These are phyloP conservation scores for Dendryphion nanum DNA, from an alignment of 2,329 filamentous ascomycete species.

Conservation along the genomic window DNA sequence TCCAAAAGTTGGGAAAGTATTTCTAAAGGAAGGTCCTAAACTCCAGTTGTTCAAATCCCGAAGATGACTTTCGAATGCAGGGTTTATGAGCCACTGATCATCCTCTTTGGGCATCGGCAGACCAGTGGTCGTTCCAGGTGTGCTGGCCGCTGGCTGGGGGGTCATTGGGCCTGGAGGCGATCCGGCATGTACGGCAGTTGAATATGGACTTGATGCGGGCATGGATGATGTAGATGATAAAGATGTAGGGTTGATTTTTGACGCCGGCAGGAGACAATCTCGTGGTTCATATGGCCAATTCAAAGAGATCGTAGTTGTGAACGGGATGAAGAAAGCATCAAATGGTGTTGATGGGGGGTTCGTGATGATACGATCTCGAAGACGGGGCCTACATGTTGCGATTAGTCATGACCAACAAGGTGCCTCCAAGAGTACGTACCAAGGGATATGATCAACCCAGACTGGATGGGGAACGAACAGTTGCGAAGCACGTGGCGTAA, in stretches of 20 bases:
- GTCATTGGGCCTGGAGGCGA: slow-evolving; percentile 25
- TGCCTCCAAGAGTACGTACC: slow-evolving; percentile 39
- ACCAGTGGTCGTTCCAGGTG: slow-evolving; percentile 13
- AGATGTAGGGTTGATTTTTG: slow-evolving; percentile 18
- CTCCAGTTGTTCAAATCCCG: slow-evolving; percentile 78
- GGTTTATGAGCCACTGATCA: slow-evolving; percentile 76
- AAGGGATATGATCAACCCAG: slow-evolving; percentile 83
- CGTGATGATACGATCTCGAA: slow-evolving; percentile 66
- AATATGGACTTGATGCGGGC: slow-evolving; percentile 26
- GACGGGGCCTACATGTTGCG: slow-evolving; percentile 53
- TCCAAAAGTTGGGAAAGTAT: slow-evolving; percentile 59
- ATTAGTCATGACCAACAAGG: slow-evolving; percentile 12
- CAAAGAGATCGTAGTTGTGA: slow-evolving; percentile 70
- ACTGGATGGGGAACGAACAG: slow-evolving; percentile 67
- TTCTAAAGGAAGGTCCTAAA: slow-evolving; percentile 67
- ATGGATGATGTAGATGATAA: slow-evolving; percentile 22
- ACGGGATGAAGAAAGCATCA: slow-evolving; percentile 81
- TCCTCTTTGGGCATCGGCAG: slow-evolving; percentile 22
- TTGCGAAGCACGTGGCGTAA: slow-evolving; percentile 66
- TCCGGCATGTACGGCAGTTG: slow-evolving; percentile 27
- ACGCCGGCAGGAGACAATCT: slow-evolving; percentile 62
- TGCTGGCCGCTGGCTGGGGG: slow-evolving; percentile 17
- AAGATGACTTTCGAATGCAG: slow-evolving; percentile 80
- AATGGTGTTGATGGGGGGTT: slow-evolving; percentile 62
- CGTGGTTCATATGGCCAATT: slow-evolving; percentile 83